These are phyloP conservation scores for Verticillium isaacii DNA, from an alignment of 2,329 filamentous ascomycete species.

Conservation along the genomic window DNA sequence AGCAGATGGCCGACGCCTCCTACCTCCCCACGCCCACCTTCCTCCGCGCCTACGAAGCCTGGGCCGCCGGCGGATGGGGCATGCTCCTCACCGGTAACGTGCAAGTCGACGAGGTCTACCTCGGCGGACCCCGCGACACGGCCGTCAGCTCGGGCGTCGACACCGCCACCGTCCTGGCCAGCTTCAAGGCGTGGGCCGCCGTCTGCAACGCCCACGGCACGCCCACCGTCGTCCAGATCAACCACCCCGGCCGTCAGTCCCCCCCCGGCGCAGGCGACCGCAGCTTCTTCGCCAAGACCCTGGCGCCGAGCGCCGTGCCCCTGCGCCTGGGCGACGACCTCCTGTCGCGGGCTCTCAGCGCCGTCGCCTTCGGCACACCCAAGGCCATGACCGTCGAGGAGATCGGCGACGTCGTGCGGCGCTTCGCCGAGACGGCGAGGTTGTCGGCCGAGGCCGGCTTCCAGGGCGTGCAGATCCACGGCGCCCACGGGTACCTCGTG, in stretches of 20 bases:
- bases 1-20: slow-evolving; percentile 28
- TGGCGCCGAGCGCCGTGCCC: slow-evolving; percentile 38
- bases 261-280: slow-evolving; percentile 30
- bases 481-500: slow-evolving; percentile 53
- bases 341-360: slow-evolving; percentile 23
- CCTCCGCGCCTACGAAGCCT: slow-evolving; percentile 37
- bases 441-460: slow-evolving; percentile 41
- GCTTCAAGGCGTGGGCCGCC: slow-evolving; percentile 33
- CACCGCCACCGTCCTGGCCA: slow-evolving; percentile 20
- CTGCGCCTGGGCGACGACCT: slow-evolving; percentile 34
- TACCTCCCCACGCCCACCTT: neutral
- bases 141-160: slow-evolving; percentile 24
- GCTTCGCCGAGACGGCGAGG: slow-evolving; percentile 49
- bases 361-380: slow-evolving; percentile 46
- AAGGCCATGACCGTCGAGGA: slow-evolving; percentile 50
- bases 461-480: slow-evolving; percentile 40
- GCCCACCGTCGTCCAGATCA: slow-evolving; percentile 38
- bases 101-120: slow-evolving; percentile 31
- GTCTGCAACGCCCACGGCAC: slow-evolving; percentile 25
- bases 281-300: slow-evolving; percentile 28
- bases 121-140: slow-evolving; percentile 28
- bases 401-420: slow-evolving; percentile 44
- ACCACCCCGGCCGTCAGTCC: slow-evolving; percentile 42
- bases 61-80: slow-evolving; percentile 51
- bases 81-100: slow-evolving; percentile 48